phyloP scores from a whole-genome alignment of 352 stramenopile genomes.

The Globisporangium alternatum region DNA sequence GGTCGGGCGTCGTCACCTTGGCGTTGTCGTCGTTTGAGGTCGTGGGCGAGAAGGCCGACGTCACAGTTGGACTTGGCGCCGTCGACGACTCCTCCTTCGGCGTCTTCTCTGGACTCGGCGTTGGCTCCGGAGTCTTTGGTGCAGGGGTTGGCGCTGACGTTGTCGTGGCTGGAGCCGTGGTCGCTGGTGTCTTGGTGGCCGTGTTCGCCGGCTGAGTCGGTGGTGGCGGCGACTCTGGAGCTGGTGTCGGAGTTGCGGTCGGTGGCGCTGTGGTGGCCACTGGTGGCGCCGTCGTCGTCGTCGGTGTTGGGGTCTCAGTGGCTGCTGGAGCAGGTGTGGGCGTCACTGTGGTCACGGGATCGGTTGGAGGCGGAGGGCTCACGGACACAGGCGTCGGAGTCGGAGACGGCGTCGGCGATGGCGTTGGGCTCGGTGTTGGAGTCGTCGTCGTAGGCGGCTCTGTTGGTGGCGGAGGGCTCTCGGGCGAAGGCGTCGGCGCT shows the following conservation, averaged over 20 bases:
- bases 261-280: slow-evolving; percentile 11
- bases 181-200: not conserved
- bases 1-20: slow-evolving; percentile 16
- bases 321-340: slow-evolving; percentile 9
- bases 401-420: not conserved
- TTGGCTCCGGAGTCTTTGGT: slow-evolving; percentile 5
- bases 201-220: slow-evolving; percentile 7
- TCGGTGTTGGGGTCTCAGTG: slow-evolving; percentile 10
- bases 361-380: slow-evolving; percentile 12
- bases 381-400: slow-evolving; percentile 9
- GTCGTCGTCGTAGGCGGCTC: not conserved
- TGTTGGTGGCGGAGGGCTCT: not conserved
- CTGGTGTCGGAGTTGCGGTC: slow-evolving; percentile 5
- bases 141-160: slow-evolving; percentile 3
- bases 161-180: slow-evolving; percentile 9
- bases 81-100: slow-evolving; percentile 19
- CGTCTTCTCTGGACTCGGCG: slow-evolving; percentile 10
- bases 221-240: slow-evolving; percentile 8
- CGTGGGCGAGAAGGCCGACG: slow-evolving; percentile 5
- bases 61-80: not conserved
- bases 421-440: slow-evolving; percentile 2
- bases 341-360: slow-evolving; percentile 10
- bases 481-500: not conserved
- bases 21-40: slow-evolving; percentile 14
- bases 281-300: slow-evolving; percentile 18